phyloP scores from a whole-genome alignment of 129 eudicot genomes.

The Cynara cardunculus region DNA sequence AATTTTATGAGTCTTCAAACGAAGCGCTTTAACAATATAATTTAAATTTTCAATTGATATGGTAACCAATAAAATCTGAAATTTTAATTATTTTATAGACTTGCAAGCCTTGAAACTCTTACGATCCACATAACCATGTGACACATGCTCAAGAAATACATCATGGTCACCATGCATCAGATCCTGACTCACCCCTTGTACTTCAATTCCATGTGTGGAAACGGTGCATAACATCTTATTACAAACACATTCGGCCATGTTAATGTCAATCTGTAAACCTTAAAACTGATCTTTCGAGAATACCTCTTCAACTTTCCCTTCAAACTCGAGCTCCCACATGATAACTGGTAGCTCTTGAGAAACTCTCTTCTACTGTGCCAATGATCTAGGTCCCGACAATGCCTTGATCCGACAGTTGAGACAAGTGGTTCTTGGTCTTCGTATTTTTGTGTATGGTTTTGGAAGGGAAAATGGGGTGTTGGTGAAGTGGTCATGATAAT shows the following conservation, averaged over 20 bases:
- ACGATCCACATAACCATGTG: neutral
- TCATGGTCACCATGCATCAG: constrained; percentile 14
- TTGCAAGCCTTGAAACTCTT: neutral
- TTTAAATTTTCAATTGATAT: too few relatives aligned
- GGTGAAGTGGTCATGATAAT: constrained; percentile 26
- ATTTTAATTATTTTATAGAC: too few relatives aligned
- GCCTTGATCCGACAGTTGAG: neutral
- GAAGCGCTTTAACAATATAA: too few relatives aligned
- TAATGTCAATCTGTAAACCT: constrained; percentile 28
- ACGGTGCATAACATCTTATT: constrained; percentile 31
- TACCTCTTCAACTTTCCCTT: constrained; percentile 27
- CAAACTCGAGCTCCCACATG: constrained; percentile 1
- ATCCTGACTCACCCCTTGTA: neutral
- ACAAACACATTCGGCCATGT: constrained; percentile 31
- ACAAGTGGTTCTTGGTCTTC: constrained; percentile 25
- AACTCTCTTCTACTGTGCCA: constrained; percentile 37
- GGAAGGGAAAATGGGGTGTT: constrained; percentile 4
- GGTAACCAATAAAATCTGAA: too few relatives aligned
- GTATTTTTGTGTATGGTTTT: neutral
- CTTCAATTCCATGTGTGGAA: constrained; percentile 18
- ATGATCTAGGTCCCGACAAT: constrained; percentile 20
- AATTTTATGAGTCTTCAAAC: too few relatives aligned
- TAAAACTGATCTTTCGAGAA: constrained; percentile 20
- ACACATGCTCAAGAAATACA: constrained; percentile 14
- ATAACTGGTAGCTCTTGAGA: constrained; percentile 27